Conservation (phyloP, 208 protist species). For the Leishmania aethiopica region DNA sequence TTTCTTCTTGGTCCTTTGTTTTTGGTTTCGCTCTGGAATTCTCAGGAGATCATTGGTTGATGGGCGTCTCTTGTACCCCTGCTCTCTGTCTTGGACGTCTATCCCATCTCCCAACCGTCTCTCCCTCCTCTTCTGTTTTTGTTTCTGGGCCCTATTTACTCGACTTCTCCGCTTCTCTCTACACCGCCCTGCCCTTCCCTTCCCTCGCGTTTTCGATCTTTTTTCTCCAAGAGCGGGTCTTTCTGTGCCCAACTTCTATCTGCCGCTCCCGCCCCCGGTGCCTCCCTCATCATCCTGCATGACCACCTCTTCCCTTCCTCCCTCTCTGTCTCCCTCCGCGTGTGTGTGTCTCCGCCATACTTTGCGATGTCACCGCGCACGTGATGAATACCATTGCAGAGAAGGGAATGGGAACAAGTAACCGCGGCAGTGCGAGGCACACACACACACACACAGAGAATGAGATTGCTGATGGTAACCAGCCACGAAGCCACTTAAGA, state of each 20-base stretch:
- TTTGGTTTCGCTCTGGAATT: not conserved
- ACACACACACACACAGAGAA: not conserved
- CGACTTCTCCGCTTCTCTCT: constrained; percentile 7
- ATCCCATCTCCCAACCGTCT: not conserved
- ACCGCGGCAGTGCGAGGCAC: not conserved
- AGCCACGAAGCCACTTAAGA: not conserved
- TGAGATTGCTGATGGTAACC: not conserved
- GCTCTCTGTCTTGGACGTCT: not conserved
- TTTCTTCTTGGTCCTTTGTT: constrained; percentile 2
- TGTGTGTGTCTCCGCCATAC: not conserved
- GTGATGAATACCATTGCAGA: not conserved
- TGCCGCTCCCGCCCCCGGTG: not conserved
- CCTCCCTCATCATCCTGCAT: not conserved
- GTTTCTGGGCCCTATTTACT: not conserved
- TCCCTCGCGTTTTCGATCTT: not conserved
- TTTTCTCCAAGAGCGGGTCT: constrained; percentile 10
- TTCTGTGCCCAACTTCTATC: not conserved
- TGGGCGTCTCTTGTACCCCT: not conserved
- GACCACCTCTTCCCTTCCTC: too few relatives aligned
- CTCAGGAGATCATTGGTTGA: not conserved
- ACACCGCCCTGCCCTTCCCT: not conserved
- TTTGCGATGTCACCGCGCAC: not conserved
- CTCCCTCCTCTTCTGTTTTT: constrained; percentile 14
- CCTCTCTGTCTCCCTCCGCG: not conserved
- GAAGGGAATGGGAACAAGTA: not conserved